Evolutionary conservation across 352 stramenopile species (phyloP), one percentile per base, ranked within the genome.

Genomic region (Saprolegnia parasitica): DNA sequence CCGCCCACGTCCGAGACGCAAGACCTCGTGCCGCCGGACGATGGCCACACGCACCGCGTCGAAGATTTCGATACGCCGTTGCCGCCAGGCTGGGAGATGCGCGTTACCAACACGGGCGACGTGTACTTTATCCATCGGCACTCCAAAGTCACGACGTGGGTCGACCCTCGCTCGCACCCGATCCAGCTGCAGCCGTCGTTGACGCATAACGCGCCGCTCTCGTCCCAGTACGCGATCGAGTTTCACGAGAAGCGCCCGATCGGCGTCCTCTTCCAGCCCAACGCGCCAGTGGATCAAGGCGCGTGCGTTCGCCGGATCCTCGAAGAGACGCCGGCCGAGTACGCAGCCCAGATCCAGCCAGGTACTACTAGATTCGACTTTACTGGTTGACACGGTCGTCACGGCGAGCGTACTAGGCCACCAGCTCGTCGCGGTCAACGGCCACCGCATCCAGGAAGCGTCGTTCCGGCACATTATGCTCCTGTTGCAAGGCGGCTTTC

Each of bases 381-480:
- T 4, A 4, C 23, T 40, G 18, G 32, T 4, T 16, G n/a, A n/a
- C 18, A 8, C 11, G 18, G 13, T 49, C n/a, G n/a, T n/a, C n/a
- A n/a, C n/a, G n/a, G n/a, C n/a, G n/a, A n/a, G n/a, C n/a, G n/a
- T n/a, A n/a, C n/a, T n/a, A 70, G 63, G 63, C 21, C 63, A 70
- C 39, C 79, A 81, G 18, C 63, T 95, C 9, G 76, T 95, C n/a
- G 80, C 81, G 23, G 84, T 95, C 37, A 95, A 95, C 73, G 79
- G 89, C 56, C 80, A 86, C 60, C 71, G 76, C 0, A 84, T 95
- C 9, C 76, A 84, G 49, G 73, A 72, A 42, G 86, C 86, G 3
- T 81, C 84, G 46, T 95, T 95, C 67, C 84, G 81, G 0, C 84
- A 93, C 57, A 76, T 89, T 21, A 95, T 95, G 86, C 62, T 95